Conservation (phyloP, 2,329 filamentous ascomycete genomes). For the Trichoderma sp. region DNA sequence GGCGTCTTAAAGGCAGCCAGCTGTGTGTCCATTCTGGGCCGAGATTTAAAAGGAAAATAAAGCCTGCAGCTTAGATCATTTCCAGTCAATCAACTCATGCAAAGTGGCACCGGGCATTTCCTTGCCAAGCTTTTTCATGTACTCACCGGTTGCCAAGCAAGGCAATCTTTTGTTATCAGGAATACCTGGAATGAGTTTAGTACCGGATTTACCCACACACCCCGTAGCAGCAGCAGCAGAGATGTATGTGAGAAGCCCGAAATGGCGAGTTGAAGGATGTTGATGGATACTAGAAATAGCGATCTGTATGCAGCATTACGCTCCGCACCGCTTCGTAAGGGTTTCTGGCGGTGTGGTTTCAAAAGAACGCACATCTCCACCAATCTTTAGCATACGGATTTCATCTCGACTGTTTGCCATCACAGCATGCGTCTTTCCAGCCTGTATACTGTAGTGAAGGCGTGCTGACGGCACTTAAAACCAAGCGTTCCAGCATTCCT, state of each 20-base stretch:
- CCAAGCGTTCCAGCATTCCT: neutral
- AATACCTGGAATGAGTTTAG: slow-evolving; percentile 1
- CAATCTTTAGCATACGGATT: neutral
- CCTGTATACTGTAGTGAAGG: neutral
- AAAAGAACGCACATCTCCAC: neutral
- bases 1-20: neutral
- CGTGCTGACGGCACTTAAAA: slow-evolving; percentile 3
- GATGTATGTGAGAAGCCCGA: slow-evolving; percentile 17
- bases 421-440: neutral
- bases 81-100: neutral
- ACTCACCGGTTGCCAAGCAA: neutral
- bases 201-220: slow-evolving; percentile 9
- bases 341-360: slow-evolving; percentile 9
- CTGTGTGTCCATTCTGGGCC: neutral
- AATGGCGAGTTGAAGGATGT: slow-evolving; percentile 10
- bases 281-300: neutral
- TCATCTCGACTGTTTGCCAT: neutral
- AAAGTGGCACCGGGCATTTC: slow-evolving; percentile 7
- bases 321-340: neutral
- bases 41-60: neutral
- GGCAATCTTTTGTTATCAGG: neutral
- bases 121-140: neutral
- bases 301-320: neutral
- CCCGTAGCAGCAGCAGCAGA: neutral
- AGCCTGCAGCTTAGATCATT: neutral